Base-by-base conservation (phyloP, 768 basidiomycete species). In the Pleurotus ostreatus region DNA sequence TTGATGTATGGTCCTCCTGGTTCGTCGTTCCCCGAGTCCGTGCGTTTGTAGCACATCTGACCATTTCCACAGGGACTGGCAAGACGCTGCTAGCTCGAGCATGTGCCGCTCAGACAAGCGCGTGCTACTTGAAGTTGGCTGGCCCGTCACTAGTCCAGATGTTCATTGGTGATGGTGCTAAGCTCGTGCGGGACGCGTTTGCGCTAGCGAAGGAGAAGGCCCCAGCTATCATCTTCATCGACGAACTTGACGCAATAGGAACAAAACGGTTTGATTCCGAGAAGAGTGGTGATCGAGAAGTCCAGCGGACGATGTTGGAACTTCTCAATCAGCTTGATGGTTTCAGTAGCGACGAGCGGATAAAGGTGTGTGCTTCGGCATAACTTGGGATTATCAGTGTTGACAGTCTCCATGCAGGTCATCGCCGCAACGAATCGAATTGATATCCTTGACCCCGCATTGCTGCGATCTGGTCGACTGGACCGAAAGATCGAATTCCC, bases 251-350 rank as follows among this genome's bases (percentile, higher is more conserved):
- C 69, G 95, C 95, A n/a, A 96, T 98, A 63, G 96, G 96, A 41
- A 98, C 96, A 9, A 98, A 98, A 70, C 90, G 97, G 6, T 98
- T 98, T 67, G 97, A 99, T 66, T 94, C 92, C 15, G 96, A 98
- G 72, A 99, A 98, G 81, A 92, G 92, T 65, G 97, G 97, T 59
- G 97, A 99, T 71, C 84, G 97, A 68, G 97, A 99, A 69, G 97
- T 99, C n/a, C 97, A 99, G 71, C 78, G 97, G 59, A 99, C 97
- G n/a, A 99, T 99, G 97, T 78, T 99, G 66, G 97, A 99, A 69
- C 79, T 99, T 45, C 83, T 99, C 60, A 99, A 99, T 70, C 97
- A 99, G 72, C 77, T 98, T 43, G 97, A 99, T 65, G 97, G 97
- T 26, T 99, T 99, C 74, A 89, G 92, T 58, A 94, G 92, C 62